A percentile compares a stretch with the other conserved stretches of the same genome.
Conservation (phyloP, 2,329 filamentous ascomycete species). For the Aspergillus clavatus region DNA sequence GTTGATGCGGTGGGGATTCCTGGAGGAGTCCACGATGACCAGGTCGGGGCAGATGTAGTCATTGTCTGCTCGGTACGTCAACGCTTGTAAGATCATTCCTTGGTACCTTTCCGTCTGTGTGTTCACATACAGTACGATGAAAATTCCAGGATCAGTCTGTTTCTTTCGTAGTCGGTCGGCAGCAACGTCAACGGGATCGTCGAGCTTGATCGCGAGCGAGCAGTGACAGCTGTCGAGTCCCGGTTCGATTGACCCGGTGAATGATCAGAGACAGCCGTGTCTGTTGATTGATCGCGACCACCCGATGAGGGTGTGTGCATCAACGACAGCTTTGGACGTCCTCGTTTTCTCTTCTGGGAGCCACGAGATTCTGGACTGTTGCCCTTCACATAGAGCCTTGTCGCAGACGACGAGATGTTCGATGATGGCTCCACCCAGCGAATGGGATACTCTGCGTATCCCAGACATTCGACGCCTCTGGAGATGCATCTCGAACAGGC, state of each 20-base stretch:
- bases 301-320: neutral
- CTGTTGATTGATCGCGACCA: neutral
- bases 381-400: too few species aligned
- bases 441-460: neutral
- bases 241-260: too few species aligned
- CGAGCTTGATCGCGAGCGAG: neutral
- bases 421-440: neutral
- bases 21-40: neutral
- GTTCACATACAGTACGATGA: neutral
- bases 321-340: neutral
- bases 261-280: neutral
- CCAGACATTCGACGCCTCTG: neutral
- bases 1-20: neutral
- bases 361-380: too few species aligned
- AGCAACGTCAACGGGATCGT: neutral
- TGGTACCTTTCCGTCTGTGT: neutral
- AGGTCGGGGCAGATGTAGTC: neutral
- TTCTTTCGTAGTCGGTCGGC: neutral
- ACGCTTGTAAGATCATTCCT: neutral
- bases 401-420: neutral
- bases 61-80: neutral
- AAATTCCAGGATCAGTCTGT: neutral
- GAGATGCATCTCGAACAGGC: neutral
- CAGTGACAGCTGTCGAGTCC: neutral
- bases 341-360: neutral